Evolutionary conservation across 371 early-diverging fungal genomes (phyloP).

Genomic region (Hamiltosporidium tvaerminnensis): DNA sequence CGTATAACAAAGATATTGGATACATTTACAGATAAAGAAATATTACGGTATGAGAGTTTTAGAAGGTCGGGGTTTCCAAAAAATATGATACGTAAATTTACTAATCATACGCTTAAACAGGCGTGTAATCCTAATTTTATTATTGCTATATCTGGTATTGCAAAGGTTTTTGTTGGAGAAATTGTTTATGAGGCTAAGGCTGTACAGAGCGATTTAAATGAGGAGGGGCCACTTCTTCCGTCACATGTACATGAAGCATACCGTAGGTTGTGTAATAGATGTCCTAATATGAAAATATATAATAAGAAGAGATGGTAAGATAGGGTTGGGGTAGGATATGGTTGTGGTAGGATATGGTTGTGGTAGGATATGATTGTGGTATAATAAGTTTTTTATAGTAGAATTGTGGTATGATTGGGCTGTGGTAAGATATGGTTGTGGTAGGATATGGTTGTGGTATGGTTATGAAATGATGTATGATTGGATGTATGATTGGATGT

Average conservation of each 20-base stretch:
- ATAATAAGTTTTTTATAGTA: too few relatives aligned
- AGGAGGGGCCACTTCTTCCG: constrained; percentile 47
- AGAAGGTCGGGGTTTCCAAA: constrained; percentile 47
- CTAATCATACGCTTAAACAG: constrained; percentile 44
- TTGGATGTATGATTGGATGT: too few relatives aligned
- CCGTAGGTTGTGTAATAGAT: constrained; percentile 30
- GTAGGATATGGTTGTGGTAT: too few relatives aligned
- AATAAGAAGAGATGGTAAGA: background rate
- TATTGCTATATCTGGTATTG: constrained; percentile 50
- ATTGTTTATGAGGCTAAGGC: constrained; percentile 47
- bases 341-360: too few relatives aligned
- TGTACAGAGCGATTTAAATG: constrained; percentile 37
- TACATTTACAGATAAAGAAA: constrained; percentile 22
- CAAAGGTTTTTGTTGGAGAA: constrained; percentile 55
- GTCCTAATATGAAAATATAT: background rate
- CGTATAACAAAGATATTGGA: constrained; percentile 8
- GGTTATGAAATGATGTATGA: too few relatives aligned
- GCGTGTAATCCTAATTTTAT: constrained; percentile 51
- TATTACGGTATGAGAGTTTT: constrained; percentile 49
- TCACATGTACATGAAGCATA: constrained; percentile 54
- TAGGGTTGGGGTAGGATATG: too few relatives aligned
- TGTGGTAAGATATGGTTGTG: too few relatives aligned
- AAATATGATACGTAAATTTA: constrained; percentile 46
- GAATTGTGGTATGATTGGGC: too few relatives aligned
- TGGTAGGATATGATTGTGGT: too few relatives aligned